Conservation (phyloP, 1,139 yeast species). For the Protomyces lactucae-debilis region DNA sequence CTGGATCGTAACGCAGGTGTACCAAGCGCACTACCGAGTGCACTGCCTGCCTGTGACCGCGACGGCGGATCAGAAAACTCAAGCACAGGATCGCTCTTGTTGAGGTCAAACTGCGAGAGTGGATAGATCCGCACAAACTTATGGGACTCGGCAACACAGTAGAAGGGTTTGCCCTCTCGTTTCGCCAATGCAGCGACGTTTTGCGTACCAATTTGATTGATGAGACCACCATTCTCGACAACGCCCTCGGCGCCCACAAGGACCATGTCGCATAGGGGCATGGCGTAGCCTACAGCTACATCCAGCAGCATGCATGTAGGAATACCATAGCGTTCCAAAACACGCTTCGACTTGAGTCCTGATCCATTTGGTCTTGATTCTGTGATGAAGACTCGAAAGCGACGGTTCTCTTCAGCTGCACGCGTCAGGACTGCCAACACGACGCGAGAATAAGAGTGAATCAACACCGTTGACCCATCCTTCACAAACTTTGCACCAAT, state of each 20-base stretch:
- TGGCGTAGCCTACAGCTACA: constrained; percentile 87
- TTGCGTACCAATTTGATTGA: constrained; percentile 91
- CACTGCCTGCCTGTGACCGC: constrained; percentile 30
- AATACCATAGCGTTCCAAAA: constrained; percentile 69
- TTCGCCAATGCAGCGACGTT: constrained; percentile 92
- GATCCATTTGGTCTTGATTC: constrained; percentile 85
- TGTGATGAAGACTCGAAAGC: constrained; percentile 87
- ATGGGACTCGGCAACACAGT: constrained; percentile 85
- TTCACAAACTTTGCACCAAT: constrained; percentile 83
- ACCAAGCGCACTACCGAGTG: constrained; percentile 28
- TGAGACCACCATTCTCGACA: constrained; percentile 97
- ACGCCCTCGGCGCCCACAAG: constrained; percentile 99
- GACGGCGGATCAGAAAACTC: constrained; percentile 38
- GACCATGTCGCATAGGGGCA: constrained; percentile 86
- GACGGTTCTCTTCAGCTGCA: constrained; percentile 67
- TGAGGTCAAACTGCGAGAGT: constrained; percentile 79
- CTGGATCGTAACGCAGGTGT: background rate
- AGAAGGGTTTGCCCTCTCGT: constrained; percentile 84
- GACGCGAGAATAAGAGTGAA: constrained; percentile 90
- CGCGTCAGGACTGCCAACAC: constrained; percentile 68
- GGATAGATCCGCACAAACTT: constrained; percentile 96
- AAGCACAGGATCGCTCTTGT: constrained; percentile 51
- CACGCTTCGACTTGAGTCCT: constrained; percentile 69
- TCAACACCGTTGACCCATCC: constrained; percentile 84
- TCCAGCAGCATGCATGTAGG: constrained; percentile 90